Conservation (phyloP, 352 stramenopile species). For the Globisporangium uncinulatum region DNA sequence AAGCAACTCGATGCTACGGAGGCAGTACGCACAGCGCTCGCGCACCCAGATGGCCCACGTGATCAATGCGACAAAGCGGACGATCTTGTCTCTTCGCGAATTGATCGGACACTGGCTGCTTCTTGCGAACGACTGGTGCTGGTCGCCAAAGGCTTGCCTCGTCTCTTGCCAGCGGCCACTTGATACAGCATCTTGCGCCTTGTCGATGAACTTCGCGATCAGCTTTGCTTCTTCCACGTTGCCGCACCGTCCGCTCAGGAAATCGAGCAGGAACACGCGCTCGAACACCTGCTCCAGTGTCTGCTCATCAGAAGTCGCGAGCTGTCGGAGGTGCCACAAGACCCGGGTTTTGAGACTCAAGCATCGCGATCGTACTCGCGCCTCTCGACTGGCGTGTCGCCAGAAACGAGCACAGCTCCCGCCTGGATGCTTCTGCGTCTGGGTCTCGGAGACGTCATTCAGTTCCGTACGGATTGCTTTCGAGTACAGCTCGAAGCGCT, state of each 20-base stretch:
- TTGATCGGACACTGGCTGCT: neutral
- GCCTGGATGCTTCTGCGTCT: neutral
- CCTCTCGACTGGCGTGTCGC: constrained; percentile 7
- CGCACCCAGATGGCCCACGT: constrained; percentile 37
- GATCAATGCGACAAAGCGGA: constrained; percentile 24
- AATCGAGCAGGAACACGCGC: constrained; percentile 15
- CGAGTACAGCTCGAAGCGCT: constrained; percentile 2
- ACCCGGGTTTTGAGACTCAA: constrained; percentile 5
- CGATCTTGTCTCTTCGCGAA: constrained; percentile 17
- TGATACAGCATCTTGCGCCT: constrained; percentile 7
- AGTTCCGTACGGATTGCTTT: neutral
- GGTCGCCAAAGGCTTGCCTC: constrained; percentile 1
- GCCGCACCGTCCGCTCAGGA: constrained; percentile 1
- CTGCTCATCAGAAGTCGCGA: neutral
- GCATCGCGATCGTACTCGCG: constrained; percentile 3
- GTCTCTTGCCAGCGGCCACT: constrained; percentile 5
- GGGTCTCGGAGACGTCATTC: neutral
- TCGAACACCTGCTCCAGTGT: constrained; percentile 5
- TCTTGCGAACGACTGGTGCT: neutral
- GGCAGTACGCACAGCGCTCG: constrained; percentile 25
- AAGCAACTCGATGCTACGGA: constrained; percentile 14
- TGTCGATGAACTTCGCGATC: constrained; percentile 10
- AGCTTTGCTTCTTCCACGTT: constrained; percentile 12
- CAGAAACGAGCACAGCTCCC: constrained; percentile 3
- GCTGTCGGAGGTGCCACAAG: constrained; percentile 11